Percentiles rank a stretch among this genome's conserved stretches.
phyloP scores from a whole-genome alignment of 345 rosid species.

The Moricandia moricandioides region DNA sequence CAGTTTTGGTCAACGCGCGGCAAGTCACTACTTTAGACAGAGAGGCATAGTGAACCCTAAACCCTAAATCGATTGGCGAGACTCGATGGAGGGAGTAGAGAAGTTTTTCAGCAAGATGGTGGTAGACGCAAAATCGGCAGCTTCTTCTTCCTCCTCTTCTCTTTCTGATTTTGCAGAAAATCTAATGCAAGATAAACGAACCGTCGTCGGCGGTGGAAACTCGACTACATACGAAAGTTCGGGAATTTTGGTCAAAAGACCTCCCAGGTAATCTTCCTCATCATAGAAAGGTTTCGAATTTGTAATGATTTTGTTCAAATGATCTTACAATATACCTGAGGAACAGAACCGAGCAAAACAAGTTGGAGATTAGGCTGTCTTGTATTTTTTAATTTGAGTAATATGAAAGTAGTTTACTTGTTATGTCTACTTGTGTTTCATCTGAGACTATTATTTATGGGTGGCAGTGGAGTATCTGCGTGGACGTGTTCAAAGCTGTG shows the following conservation, averaged over 20 bases:
- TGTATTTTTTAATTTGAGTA: not conserved
- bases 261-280: constrained; percentile 44
- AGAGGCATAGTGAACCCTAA: not conserved
- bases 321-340: not conserved
- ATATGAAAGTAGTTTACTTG: not conserved
- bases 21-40: not conserved
- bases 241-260: constrained; percentile 40
- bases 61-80: constrained; percentile 7
- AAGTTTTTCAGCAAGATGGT: constrained; percentile 37
- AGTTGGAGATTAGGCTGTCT: not conserved
- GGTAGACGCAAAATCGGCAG: constrained; percentile 39
- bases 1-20: constrained; percentile 10
- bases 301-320: not conserved
- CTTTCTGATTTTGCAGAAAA: constrained; percentile 34
- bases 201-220: constrained; percentile 13
- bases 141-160: constrained; percentile 44
- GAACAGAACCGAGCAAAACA: not conserved
- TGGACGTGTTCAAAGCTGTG: constrained; percentile 85
- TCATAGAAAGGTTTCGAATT: not conserved
- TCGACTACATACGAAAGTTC: constrained; percentile 44
- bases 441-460: constrained; percentile 7
- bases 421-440: not conserved
- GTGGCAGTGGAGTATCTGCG: constrained; percentile 57
- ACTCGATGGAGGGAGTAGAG: constrained; percentile 60
- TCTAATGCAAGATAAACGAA: constrained; percentile 30